phyloP scores from a whole-genome alignment of 371 early-diverging fungal species.

The Syncephalis plumigaleata region DNA sequence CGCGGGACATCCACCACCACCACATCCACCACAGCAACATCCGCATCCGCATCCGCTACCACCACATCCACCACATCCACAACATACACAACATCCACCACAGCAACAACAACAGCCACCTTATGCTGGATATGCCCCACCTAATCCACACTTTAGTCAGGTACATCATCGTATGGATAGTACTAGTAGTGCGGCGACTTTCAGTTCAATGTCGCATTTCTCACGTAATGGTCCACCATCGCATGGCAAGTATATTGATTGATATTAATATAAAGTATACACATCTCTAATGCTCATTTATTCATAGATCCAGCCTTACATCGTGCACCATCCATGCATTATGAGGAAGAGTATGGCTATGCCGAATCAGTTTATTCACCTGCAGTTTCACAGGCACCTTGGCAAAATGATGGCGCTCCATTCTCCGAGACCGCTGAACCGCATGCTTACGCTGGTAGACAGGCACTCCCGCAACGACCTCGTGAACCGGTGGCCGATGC shows the following conservation, averaged over 20 bases:
- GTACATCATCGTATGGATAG: neutral
- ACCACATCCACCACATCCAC: slow-evolving; percentile 2
- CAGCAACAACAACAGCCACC: slow-evolving; percentile 3
- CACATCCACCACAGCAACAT: too few species aligned
- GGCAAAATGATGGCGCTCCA: neutral
- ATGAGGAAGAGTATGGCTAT: neutral
- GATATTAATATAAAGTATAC: neutral
- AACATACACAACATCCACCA: slow-evolving; percentile 3
- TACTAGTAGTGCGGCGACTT: neutral
- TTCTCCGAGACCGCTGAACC: neutral
- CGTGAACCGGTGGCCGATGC: neutral
- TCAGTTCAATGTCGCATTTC: neutral
- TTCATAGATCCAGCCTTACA: neutral
- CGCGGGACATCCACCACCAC: slow-evolving; percentile 1
- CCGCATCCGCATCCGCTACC: neutral
- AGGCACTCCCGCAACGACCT: neutral
- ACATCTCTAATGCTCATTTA: neutral
- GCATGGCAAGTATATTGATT: neutral
- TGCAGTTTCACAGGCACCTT: neutral
- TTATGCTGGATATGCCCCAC: slow-evolving; percentile 2
- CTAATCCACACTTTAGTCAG: neutral
- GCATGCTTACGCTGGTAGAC: neutral
- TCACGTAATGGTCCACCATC: neutral
- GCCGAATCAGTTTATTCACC: neutral
- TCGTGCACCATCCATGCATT: neutral